Percentiles rank a stretch among this genome's conserved stretches.
These are phyloP conservation scores for Zygosaccharomyces bisporus DNA, from an alignment of 805 yeast genomes.

Conservation along the genomic window DNA sequence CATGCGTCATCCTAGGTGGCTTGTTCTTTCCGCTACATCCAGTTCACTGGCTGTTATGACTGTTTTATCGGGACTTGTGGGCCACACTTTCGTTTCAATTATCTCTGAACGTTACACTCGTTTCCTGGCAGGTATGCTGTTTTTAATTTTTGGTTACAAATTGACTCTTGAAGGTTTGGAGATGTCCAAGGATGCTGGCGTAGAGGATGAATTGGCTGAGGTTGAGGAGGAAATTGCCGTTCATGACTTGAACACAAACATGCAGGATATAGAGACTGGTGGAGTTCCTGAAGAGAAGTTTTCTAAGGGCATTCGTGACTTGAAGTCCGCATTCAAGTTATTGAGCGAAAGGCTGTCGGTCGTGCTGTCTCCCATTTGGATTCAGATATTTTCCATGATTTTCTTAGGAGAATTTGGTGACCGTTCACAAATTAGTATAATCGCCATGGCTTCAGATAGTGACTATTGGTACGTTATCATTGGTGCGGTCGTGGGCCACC, in stretches of 20 bases:
- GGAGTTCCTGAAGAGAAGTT: slow-evolving; percentile 16
- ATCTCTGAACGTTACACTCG: slow-evolving; percentile 78
- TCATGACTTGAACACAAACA: slow-evolving; percentile 48
- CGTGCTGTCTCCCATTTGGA: slow-evolving; percentile 82
- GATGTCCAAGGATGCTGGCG: slow-evolving; percentile 80
- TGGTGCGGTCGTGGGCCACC: slow-evolving; percentile 90
- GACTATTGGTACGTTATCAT: slow-evolving; percentile 83
- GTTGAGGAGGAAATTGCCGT: slow-evolving; percentile 90
- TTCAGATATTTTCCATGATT: slow-evolving; percentile 92
- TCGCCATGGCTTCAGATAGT: slow-evolving; percentile 97
- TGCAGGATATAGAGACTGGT: slow-evolving; percentile 62
- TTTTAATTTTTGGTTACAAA: slow-evolving; percentile 76
- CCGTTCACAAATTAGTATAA: slow-evolving; percentile 95
- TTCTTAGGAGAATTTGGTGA: slow-evolving; percentile 99
- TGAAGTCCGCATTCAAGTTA: slow-evolving; percentile 32
- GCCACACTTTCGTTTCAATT: slow-evolving; percentile 83
- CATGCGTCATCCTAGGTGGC: slow-evolving; percentile 79
- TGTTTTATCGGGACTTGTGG: slow-evolving; percentile 81
- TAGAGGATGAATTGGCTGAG: slow-evolving; percentile 92
- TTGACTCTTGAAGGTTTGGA: slow-evolving; percentile 75
- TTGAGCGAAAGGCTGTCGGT: slow-evolving; percentile 54
- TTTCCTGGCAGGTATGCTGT: slow-evolving; percentile 73
- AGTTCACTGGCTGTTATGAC: slow-evolving; percentile 88
- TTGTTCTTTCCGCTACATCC: slow-evolving; percentile 88
- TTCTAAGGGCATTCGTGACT: slow-evolving; percentile 13